Evolutionary conservation across 768 basidiomycete species (phyloP).

Genomic region (Suillus cothurnatus): DNA sequence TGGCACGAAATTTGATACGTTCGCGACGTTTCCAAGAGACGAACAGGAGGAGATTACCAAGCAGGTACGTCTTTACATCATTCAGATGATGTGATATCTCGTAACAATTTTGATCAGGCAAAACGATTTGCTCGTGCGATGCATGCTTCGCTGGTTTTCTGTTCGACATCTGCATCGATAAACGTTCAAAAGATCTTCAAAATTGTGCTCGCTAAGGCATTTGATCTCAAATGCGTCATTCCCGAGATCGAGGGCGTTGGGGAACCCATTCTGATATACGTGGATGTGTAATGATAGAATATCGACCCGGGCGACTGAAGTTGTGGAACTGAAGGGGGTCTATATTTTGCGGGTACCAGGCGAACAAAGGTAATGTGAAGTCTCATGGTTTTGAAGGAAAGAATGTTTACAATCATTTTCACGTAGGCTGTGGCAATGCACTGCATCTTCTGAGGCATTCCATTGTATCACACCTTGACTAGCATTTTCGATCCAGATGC

Average conservation of each 20-base stretch:
- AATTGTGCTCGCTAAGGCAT: constrained; percentile 95
- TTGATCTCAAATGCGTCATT: constrained; percentile 98
- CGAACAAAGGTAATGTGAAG: not conserved
- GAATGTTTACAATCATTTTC: not conserved
- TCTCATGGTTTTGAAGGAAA: not conserved
- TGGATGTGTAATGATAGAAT: constrained; percentile 54
- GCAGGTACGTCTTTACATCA: constrained; percentile 57
- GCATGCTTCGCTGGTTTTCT: constrained; percentile 99
- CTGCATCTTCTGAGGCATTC: constrained; percentile 17
- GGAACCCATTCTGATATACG: constrained; percentile 93
- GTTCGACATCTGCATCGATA: constrained; percentile 97
- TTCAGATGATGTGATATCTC: constrained; percentile 12
- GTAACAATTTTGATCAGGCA: constrained; percentile 53
- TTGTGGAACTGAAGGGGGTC: not conserved
- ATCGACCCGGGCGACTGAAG: constrained; percentile 10
- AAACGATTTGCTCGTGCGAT: constrained; percentile 98
- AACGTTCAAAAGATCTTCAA: constrained; percentile 99
- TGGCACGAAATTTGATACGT: constrained; percentile 98
- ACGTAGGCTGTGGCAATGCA: constrained; percentile 1
- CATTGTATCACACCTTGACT: constrained; percentile 21
- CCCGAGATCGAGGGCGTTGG: constrained; percentile 97
- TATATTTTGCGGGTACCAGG: not conserved
- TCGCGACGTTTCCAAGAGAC: constrained; percentile 92
- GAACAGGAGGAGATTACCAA: constrained; percentile 99
- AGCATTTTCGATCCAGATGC: constrained; percentile 11